Conservation (phyloP, 2,329 filamentous ascomycete genomes). For the Alternaria metachromatica region DNA sequence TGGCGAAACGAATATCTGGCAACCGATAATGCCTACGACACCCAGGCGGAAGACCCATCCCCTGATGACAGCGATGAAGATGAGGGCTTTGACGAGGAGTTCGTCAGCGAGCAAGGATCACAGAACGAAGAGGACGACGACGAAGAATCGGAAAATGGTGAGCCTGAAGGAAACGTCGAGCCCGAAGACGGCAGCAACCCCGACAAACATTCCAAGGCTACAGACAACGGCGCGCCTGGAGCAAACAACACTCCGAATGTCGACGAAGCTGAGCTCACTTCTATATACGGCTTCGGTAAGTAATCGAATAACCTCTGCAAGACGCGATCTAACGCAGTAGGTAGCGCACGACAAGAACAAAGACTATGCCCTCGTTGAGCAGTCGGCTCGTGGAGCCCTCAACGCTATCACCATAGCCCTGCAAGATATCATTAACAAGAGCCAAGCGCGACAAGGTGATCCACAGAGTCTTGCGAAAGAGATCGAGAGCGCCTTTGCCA, state of each 20-base stretch:
- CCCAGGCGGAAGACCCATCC: background rate
- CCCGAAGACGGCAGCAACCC: background rate
- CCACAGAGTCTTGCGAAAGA: background rate
- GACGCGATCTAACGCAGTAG: background rate
- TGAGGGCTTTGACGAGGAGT: background rate
- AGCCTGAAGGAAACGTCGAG: background rate
- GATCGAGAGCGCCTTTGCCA: background rate
- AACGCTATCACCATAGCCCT: background rate
- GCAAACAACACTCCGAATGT: background rate
- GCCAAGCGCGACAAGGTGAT: background rate
- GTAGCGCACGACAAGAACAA: background rate
- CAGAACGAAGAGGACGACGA: background rate
- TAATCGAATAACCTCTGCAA: background rate
- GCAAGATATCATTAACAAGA: background rate
- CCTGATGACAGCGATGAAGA: background rate
- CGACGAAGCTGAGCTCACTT: background rate
- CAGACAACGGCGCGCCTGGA: background rate
- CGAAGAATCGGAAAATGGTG: background rate
- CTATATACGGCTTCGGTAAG: background rate
- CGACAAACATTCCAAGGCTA: background rate
- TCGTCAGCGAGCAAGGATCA: background rate
- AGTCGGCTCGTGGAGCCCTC: background rate
- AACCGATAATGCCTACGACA: background rate
- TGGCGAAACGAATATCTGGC: background rate
- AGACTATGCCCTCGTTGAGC: background rate